Evolutionary conservation across 352 stramenopile genomes (phyloP).

Genomic region (Achlya hypogyna): DNA sequence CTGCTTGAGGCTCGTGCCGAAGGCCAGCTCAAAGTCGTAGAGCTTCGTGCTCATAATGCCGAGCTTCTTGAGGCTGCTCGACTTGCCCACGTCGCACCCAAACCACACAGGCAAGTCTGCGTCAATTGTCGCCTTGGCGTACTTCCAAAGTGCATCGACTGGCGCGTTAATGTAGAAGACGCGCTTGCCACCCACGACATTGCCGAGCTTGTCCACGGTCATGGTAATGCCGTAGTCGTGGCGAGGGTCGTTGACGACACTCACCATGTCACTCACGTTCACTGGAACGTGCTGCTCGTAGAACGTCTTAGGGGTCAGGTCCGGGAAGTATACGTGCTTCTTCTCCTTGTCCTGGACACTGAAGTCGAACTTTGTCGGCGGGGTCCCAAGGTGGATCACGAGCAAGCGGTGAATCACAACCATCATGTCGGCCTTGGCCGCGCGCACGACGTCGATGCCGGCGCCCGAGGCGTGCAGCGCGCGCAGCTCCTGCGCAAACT

Average conservation of each 20-base stretch:
- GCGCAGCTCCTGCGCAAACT: slow-evolving; percentile 20
- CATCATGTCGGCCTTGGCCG: slow-evolving; percentile 23
- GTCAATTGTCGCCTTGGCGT: slow-evolving; percentile 20
- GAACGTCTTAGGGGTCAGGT: slow-evolving; percentile 17
- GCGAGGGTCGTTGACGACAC: slow-evolving; percentile 21
- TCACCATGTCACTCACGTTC: slow-evolving; percentile 12
- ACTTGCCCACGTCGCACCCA: slow-evolving; percentile 25
- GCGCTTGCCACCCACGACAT: slow-evolving; percentile 17
- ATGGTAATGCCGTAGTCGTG: slow-evolving; percentile 21
- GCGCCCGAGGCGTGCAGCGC: background rate
- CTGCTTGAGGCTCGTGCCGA: slow-evolving; percentile 15
- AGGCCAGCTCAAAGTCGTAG: slow-evolving; percentile 22
- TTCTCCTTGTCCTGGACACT: slow-evolving; percentile 17
- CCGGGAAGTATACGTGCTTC: slow-evolving; percentile 16
- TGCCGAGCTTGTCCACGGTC: slow-evolving; percentile 24
- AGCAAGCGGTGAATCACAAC: slow-evolving; percentile 21
- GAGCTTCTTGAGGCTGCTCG: slow-evolving; percentile 10
- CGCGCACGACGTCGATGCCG: background rate
- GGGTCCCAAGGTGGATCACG: slow-evolving; percentile 22
- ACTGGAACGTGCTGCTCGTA: slow-evolving; percentile 8
- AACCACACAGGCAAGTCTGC: slow-evolving; percentile 24
- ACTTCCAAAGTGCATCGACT: slow-evolving; percentile 22
- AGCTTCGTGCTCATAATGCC: slow-evolving; percentile 20
- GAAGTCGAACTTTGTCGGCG: slow-evolving; percentile 24
- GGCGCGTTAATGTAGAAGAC: slow-evolving; percentile 23